These are phyloP conservation scores for barrel medic (Medicago truncatula) DNA, from an alignment of 306 rosid species.

Conservation along the genomic window DNA sequence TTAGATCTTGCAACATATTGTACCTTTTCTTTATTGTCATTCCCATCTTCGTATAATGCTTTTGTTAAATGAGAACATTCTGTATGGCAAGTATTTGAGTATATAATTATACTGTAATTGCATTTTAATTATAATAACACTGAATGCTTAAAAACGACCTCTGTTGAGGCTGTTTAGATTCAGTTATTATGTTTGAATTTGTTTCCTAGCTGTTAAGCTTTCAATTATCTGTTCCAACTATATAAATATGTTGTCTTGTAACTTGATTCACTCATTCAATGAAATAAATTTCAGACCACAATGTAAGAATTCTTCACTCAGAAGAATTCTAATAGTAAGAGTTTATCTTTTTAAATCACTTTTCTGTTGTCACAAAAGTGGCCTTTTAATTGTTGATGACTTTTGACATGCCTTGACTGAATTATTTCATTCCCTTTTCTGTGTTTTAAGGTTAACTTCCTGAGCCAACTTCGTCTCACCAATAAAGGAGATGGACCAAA, in stretches of 20 bases:
- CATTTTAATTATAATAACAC: background rate
- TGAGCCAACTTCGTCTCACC: constrained; percentile 87
- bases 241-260: no score
- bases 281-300: background rate
- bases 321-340: background rate
- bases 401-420: constrained; percentile 10
- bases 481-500: constrained; percentile 90
- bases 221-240: no score
- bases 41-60: background rate
- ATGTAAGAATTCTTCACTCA: background rate
- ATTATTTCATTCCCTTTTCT: constrained; percentile 31
- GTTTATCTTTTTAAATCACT: constrained; percentile 22
- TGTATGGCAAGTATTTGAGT: background rate
- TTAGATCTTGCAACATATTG: background rate
- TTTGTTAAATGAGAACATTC: constrained; percentile 9
- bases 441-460: constrained; percentile 75
- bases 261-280: background rate
- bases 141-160: background rate
- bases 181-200: no score
- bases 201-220: no score
- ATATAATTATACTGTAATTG: background rate
- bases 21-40: background rate
- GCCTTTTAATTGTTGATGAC: background rate
- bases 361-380: constrained; percentile 10
- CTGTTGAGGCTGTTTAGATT: no score